Evolutionary conservation across 192 early-diverging fungal genomes (phyloP), one percentile per base, ranked within the genome.

Genomic region (Umbelopsis sp.): DNA sequence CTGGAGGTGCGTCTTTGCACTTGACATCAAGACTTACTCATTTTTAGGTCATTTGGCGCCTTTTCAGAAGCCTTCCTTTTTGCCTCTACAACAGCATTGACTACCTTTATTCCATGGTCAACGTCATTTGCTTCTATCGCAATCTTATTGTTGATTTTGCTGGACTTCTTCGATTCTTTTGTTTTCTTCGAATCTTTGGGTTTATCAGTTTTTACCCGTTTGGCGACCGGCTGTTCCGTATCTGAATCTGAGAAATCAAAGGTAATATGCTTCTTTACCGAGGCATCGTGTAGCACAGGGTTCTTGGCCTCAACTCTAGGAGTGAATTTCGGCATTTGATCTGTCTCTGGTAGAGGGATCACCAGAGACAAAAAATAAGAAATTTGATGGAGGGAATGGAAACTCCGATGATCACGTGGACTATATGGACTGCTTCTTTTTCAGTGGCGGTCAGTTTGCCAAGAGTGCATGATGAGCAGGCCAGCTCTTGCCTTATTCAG

Each of bases 221-320:
- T 62, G 20, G 31, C 6, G 2, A 7, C 56, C 4, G 20, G 29
- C 14, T 62, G 16, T 1, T 62, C 56, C 20, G 16, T 49, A 16
- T 62, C 56, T 32, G 56, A 62, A 34, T 62, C 56, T 25, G 52
- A 53, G 11, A 53, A 53, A 62, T 74, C 72, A 71, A 78, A 78
- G 1, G 56, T 74, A n/a, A 78, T 67, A 36, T 78, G 77, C 1
- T 59, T 34, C 41, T 78, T 78, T 22, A 66, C 54, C 5, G 56
- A 50, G 1, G 47, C 53, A 56, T 78, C 77, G n/a, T 65, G 44
- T 1, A 74, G 34, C 17, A 43, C n/a, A 5, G 66, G 29, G n/a
- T 74, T 36, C 51, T 78, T 78, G n/a, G 70, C 66, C 22, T 53
- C 77, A 44, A 50, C 65, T 14, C 53, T 77, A 20, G 76, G 68